Percentiles rank a stretch among this genome's conserved stretches.
Conservation (phyloP, 2,329 filamentous ascomycete species). For the Aspergillus fijiensis region DNA sequence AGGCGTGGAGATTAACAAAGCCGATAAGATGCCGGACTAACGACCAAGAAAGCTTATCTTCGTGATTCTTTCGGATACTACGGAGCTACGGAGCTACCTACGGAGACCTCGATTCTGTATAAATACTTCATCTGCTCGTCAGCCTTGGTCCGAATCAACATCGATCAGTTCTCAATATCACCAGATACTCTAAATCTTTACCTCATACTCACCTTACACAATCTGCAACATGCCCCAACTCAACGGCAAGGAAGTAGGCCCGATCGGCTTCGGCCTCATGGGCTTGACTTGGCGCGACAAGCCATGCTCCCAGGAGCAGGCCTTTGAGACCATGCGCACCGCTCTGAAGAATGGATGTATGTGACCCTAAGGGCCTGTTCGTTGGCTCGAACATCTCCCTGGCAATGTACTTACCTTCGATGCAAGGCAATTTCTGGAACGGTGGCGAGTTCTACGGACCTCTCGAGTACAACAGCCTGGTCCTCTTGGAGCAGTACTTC, state of each 20-base stretch:
- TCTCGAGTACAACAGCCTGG: constrained; percentile 57
- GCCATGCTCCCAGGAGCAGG: constrained; percentile 30
- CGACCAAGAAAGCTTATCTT: background rate
- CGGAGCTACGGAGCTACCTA: background rate
- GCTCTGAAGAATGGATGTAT: constrained; percentile 45
- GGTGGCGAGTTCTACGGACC: constrained; percentile 65
- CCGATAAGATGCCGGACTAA: background rate
- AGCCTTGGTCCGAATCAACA: background rate
- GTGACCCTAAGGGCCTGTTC: background rate
- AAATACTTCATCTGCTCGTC: background rate
- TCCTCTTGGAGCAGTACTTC: constrained; percentile 63
- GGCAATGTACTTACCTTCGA: background rate
- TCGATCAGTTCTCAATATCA: background rate
- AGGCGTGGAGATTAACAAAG: background rate
- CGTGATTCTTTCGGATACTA: background rate
- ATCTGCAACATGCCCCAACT: background rate
- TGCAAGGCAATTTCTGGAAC: constrained; percentile 56
- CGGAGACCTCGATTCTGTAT: background rate
- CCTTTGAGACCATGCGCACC: constrained; percentile 56
- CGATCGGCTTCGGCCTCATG: background rate
- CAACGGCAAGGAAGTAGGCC: background rate
- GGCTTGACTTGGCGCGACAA: constrained; percentile 34
- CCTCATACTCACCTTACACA: background rate
- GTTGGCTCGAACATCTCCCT: background rate
- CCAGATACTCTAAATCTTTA: background rate